Conservation (phyloP, 1,139 yeast genomes). For the Lodderomyces parapsilosis region DNA sequence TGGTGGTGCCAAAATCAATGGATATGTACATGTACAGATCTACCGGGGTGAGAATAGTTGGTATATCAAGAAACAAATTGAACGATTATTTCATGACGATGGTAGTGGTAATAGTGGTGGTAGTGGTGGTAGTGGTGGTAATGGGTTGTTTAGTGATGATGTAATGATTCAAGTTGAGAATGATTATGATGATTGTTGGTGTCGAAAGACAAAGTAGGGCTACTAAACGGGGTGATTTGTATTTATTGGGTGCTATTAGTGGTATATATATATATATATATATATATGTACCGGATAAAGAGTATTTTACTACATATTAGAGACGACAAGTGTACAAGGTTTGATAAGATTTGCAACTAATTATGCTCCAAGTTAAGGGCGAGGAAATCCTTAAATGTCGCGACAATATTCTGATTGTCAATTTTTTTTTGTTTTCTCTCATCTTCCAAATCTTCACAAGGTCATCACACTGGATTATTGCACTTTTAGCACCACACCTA, state of each 20-base stretch:
- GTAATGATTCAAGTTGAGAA: conserved; percentile 63
- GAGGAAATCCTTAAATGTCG: too few relatives aligned
- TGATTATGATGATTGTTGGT: conserved; percentile 62
- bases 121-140: conserved; percentile 13
- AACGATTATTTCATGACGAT: conserved; percentile 44
- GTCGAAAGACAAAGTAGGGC: conserved; percentile 23
- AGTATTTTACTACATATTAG: too few relatives aligned
- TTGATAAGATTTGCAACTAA: too few relatives aligned
- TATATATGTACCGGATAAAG: too few relatives aligned
- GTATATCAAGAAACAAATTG: conserved; percentile 62
- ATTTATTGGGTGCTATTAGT: not conserved
- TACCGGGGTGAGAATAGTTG: conserved; percentile 66
- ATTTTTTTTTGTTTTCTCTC: not conserved
- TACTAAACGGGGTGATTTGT: not conserved
- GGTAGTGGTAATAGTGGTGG: too few relatives aligned
- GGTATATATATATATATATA: not conserved
- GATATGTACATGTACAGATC: conserved; percentile 69
- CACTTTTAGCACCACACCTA: too few relatives aligned
- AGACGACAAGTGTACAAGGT: too few relatives aligned
- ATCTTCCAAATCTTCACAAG: not conserved
- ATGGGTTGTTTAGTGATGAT: not conserved
- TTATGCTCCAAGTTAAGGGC: too few relatives aligned
- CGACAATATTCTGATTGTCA: not conserved
- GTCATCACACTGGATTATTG: too few relatives aligned
- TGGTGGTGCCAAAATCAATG: conserved; percentile 42